Percentiles rank a stretch among this genome's conserved stretches.
phyloP scores from a whole-genome alignment of 495 filamentous ascomycete genomes.

The Apodospora peruviana region DNA sequence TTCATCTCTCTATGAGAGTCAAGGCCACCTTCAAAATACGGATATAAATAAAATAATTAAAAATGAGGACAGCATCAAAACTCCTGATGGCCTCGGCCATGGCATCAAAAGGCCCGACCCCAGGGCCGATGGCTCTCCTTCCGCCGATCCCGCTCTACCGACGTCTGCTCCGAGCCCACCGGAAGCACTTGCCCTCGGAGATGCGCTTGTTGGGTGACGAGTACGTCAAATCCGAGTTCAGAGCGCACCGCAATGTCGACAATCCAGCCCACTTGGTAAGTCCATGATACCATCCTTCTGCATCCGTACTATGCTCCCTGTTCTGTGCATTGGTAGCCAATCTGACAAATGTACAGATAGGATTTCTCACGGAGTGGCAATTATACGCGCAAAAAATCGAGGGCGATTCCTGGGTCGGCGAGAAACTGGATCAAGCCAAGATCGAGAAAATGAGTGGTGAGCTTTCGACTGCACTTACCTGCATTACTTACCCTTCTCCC shows the following conservation, averaged over 20 bases:
- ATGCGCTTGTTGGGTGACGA: conserved; percentile 81
- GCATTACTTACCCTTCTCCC: too few relatives aligned
- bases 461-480: too few relatives aligned
- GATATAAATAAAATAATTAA: too few relatives aligned
- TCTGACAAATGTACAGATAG: conserved; percentile 75
- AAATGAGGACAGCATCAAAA: neutral
- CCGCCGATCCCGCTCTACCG: conserved; percentile 90
- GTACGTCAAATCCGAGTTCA: conserved; percentile 88
- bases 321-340: too few relatives aligned
- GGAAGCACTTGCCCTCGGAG: conserved; percentile 64
- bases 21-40: too few relatives aligned
- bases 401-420: conserved; percentile 74
- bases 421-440: conserved; percentile 69
- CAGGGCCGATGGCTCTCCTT: conserved; percentile 68
- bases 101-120: conserved; percentile 22
- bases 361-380: conserved; percentile 96
- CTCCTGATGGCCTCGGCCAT: conserved; percentile 3
- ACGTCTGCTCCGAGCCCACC: conserved; percentile 77
- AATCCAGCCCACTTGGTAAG: conserved; percentile 87
- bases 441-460: conserved; percentile 97
- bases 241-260: conserved; percentile 72
- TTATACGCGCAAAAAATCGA: conserved; percentile 87
- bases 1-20: too few relatives aligned
- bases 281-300: neutral
- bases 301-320: too few relatives aligned